Evolutionary conservation across 805 yeast species (phyloP).

Genomic region (Wickerhamiella galacta): DNA sequence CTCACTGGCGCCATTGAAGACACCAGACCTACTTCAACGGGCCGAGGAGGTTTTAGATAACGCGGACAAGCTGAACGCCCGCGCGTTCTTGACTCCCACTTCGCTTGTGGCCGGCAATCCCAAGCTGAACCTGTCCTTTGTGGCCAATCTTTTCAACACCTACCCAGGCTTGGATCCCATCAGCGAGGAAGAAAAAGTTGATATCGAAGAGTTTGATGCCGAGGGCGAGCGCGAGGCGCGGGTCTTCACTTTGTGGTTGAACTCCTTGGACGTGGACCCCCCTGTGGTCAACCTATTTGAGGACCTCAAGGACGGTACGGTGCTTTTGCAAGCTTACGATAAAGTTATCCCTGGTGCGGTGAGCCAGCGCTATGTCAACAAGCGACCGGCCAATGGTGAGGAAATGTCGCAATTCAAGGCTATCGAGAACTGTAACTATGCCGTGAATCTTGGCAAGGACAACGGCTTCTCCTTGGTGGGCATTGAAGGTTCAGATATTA

Average conservation of each 20-base stretch:
- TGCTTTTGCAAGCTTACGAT: slow-evolving; percentile 81
- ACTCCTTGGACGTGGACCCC: slow-evolving; percentile 90
- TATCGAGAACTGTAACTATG: slow-evolving; percentile 92
- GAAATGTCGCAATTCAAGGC: slow-evolving; percentile 87
- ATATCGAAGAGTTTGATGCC: slow-evolving; percentile 95
- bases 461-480: slow-evolving; percentile 90
- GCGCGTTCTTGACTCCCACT: slow-evolving; percentile 88
- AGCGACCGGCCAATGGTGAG: slow-evolving; percentile 56
- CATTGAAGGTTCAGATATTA: slow-evolving; percentile 93
- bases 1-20: slow-evolving; percentile 68
- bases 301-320: slow-evolving; percentile 84
- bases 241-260: slow-evolving; percentile 94
- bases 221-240: slow-evolving; percentile 99
- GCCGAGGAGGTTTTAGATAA: slow-evolving; percentile 76
- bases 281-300: slow-evolving; percentile 83
- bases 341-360: slow-evolving; percentile 92
- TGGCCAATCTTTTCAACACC: slow-evolving; percentile 91
- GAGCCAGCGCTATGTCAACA: slow-evolving; percentile 60
- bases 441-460: slow-evolving; percentile 90
- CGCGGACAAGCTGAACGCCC: slow-evolving; percentile 81
- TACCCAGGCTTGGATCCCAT: slow-evolving; percentile 94
- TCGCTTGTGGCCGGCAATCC: slow-evolving; percentile 93
- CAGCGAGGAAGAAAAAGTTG: slow-evolving; percentile 62
- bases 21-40: slow-evolving; percentile 52
- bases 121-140: slow-evolving; percentile 88